Conservation (phyloP, 169 alveolate species). For the Plasmodium reichenowi region DNA sequence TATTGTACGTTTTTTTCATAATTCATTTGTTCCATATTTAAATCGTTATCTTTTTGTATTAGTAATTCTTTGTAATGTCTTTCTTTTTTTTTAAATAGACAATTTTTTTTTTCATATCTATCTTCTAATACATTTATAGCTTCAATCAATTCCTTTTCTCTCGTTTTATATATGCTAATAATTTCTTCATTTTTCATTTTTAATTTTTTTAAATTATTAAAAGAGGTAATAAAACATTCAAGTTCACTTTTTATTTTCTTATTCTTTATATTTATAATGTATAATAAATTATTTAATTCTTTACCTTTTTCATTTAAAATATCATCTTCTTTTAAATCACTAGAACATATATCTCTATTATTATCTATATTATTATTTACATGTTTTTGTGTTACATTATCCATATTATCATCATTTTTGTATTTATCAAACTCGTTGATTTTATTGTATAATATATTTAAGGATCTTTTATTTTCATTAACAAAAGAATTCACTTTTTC, state of each 20-base stretch:
- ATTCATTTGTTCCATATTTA: constrained; percentile 45
- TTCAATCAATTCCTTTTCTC: constrained; percentile 28
- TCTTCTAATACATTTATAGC: constrained; percentile 48
- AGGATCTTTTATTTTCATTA: not conserved
- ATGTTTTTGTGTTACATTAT: not conserved
- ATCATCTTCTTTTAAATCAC: not conserved
- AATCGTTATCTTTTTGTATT: not conserved
- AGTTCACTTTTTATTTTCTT: constrained; percentile 31
- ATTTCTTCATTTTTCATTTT: constrained; percentile 65
- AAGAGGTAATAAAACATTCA: constrained; percentile 18
- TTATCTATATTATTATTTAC: not conserved
- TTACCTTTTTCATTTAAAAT: constrained; percentile 10
- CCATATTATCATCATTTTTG: not conserved
- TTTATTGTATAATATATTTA: constrained; percentile 13
- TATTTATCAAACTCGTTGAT: not conserved
- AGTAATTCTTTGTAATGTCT: constrained; percentile 48
- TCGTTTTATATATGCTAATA: constrained; percentile 33
- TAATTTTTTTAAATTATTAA: constrained; percentile 16
- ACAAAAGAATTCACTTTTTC: not conserved
- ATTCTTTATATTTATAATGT: constrained; percentile 27
- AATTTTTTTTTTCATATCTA: constrained; percentile 11
- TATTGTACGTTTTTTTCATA: constrained; percentile 20
- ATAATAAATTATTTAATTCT: constrained; percentile 21
- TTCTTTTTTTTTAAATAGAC: constrained; percentile 46
- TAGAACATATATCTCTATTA: not conserved